Conservation (phyloP, 176 grass and related monocot genomes). For the Oryza meyeriana region DNA sequence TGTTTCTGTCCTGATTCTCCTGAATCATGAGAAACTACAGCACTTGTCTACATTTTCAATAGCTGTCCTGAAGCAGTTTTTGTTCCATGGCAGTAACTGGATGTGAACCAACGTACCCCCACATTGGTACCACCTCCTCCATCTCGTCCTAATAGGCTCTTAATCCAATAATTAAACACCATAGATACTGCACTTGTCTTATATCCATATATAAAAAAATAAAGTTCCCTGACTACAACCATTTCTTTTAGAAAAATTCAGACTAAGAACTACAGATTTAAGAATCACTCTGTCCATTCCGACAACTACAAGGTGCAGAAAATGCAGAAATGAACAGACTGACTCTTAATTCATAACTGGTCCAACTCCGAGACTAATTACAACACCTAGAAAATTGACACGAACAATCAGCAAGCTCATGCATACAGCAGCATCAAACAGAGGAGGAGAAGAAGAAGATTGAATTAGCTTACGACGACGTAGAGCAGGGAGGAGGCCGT, state of each 20-base stretch:
- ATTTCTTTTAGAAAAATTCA: no score
- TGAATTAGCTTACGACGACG: conserved; percentile 41
- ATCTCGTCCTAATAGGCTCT: neutral
- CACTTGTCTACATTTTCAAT: neutral
- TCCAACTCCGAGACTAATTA: neutral
- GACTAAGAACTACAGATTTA: no score
- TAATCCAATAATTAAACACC: neutral
- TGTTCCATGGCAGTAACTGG: neutral
- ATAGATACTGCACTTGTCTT: neutral
- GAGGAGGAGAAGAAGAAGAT: neutral
- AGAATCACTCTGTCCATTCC: no score
- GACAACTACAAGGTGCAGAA: neutral
- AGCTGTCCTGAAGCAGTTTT: neutral
- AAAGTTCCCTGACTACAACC: neutral
- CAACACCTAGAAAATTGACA: neutral
- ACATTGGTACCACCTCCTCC: neutral
- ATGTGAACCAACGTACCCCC: neutral
- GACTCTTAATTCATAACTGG: neutral
- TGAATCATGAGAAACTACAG: conserved; percentile 9
- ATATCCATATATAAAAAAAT: neutral
- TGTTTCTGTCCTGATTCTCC: neutral
- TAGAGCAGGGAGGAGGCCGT: conserved; percentile 70
- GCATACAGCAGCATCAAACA: neutral
- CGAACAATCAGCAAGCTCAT: neutral
- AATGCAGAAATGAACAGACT: neutral